Conservation (phyloP, 306 rosid species). For the Biancaea sappan region DNA sequence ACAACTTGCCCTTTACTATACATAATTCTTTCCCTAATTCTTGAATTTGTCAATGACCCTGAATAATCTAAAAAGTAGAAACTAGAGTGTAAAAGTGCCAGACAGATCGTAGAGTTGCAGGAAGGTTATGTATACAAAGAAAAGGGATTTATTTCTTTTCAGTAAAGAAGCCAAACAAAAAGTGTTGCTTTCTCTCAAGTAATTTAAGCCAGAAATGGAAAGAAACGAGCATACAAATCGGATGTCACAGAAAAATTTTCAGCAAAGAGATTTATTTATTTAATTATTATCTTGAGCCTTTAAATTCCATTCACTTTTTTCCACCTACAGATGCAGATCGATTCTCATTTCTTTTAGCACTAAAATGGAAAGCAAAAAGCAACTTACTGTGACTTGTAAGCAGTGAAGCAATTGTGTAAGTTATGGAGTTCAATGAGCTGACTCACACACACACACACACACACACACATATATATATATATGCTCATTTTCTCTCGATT, state of each 20-base stretch:
- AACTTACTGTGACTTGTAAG: constrained; percentile 3
- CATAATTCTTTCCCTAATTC: too few relatives aligned
- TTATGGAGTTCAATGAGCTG: background rate
- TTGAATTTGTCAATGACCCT: too few relatives aligned
- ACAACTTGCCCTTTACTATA: too few relatives aligned
- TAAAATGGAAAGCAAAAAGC: constrained; percentile 30
- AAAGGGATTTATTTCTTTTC: constrained; percentile 29
- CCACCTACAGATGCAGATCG: constrained; percentile 37
- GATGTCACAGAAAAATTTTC: constrained; percentile 3
- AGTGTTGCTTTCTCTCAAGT: background rate
- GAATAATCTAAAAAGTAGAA: too few relatives aligned
- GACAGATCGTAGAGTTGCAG: too few relatives aligned
- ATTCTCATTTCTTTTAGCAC: constrained; percentile 40
- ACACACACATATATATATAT: too few relatives aligned
- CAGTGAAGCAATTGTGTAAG: constrained; percentile 23
- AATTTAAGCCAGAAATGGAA: constrained; percentile 6
- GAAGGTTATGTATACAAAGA: too few relatives aligned
- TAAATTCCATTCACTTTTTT: constrained; percentile 1
- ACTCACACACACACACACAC: constrained; percentile 27
- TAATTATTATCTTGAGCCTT: background rate
- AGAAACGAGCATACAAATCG: constrained; percentile 26
- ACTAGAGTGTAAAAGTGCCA: too few relatives aligned
- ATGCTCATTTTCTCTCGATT: too few relatives aligned
- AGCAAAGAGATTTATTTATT: background rate
- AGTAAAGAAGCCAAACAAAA: constrained; percentile 25